Evolutionary conservation across 257 asterid genomes (phyloP).

Genomic region (Gynochthodes officinalis): DNA sequence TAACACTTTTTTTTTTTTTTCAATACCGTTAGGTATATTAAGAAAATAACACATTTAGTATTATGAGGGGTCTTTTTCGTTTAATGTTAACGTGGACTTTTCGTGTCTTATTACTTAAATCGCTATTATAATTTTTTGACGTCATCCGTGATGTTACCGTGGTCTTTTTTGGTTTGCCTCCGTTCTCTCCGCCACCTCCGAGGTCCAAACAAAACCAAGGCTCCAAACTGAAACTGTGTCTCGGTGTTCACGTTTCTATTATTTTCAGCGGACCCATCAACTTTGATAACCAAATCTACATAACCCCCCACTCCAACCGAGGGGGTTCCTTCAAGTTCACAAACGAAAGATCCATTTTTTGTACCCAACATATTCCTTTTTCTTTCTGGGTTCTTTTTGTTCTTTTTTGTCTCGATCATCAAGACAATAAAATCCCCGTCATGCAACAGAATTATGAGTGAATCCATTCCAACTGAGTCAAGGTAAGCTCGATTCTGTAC

Average conservation of each 20-base stretch:
- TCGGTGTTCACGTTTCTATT: background rate
- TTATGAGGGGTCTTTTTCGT: too few relatives aligned
- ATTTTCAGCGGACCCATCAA: background rate
- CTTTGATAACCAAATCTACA: background rate
- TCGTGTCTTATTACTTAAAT: too few relatives aligned
- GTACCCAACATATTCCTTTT: slow-evolving; percentile 9
- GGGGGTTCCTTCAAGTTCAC: background rate
- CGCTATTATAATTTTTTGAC: too few relatives aligned
- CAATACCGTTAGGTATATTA: too few relatives aligned
- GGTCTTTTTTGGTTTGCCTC: background rate
- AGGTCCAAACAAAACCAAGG: background rate
- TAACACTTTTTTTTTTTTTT: too few relatives aligned
- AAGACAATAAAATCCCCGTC: background rate
- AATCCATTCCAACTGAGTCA: slow-evolving; percentile 2
- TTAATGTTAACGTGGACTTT: too few relatives aligned
- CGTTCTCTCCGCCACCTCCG: background rate
- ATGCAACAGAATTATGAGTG: background rate
- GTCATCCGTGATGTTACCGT: background rate
- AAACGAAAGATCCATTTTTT: slow-evolving; percentile 8
- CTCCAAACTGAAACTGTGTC: background rate
- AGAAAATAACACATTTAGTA: too few relatives aligned
- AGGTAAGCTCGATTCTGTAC: slow-evolving; percentile 9
- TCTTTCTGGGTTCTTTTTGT: background rate
- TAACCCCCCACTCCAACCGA: background rate
- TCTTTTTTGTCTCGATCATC: background rate